These are phyloP conservation scores for Malus hybrid DNA, from an alignment of 331 rosid genomes.

Conservation along the genomic window DNA sequence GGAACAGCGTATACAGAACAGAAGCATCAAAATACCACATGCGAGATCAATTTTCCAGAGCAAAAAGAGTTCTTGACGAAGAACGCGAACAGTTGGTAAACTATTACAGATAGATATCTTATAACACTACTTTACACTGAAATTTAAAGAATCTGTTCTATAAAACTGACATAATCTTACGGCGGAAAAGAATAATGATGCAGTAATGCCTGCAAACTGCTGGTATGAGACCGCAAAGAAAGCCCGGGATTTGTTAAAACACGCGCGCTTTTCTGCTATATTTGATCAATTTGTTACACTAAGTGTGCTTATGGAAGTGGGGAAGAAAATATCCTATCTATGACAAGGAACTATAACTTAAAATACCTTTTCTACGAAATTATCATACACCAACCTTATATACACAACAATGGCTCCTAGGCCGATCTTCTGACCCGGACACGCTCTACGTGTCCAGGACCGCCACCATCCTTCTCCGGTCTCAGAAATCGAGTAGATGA, in stretches of 20 bases:
- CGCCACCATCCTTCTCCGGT: conserved; percentile 19
- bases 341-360: conserved; percentile 19
- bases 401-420: conserved; percentile 42
- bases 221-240: not conserved
- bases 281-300: conserved; percentile 9
- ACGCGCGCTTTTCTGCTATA: not conserved
- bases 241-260: not conserved
- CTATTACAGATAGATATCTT: not conserved
- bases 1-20: too few relatives aligned
- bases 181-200: conserved; percentile 5
- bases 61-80: not conserved
- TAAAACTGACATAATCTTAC: not conserved
- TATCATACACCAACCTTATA: conserved; percentile 41
- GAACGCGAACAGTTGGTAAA: not conserved
- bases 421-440: conserved; percentile 16
- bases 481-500: conserved; percentile 4
- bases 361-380: conserved; percentile 41
- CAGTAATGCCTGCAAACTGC: conserved; percentile 13
- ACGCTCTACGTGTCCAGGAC: conserved; percentile 16
- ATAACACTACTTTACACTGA: conserved; percentile 4
- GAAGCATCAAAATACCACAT: too few relatives aligned
- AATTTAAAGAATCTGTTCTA: not conserved
- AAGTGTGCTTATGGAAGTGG: conserved; percentile 2
- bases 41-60: not conserved
- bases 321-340: conserved; percentile 5